Evolutionary conservation across 208 protist species (phyloP), one percentile per base, ranked within the genome.

Genomic region (Leishmania turanica): DNA sequence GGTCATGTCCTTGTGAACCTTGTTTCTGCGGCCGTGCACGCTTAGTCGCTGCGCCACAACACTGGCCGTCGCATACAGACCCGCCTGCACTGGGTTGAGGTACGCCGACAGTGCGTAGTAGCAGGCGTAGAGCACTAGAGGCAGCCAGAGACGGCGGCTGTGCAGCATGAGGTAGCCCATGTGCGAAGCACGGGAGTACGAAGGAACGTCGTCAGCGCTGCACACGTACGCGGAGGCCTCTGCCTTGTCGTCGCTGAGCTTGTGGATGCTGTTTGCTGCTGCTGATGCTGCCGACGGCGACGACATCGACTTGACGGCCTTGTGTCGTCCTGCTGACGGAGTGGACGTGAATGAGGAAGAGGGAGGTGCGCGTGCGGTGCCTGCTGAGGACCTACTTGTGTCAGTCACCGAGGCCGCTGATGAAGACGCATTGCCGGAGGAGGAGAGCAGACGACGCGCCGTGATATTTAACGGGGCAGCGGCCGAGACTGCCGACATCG

Each of bases 81-180:
- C 91, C 15, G 88, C 54, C 65, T 85, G 78, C n/a, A 89, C 31
- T 9, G 83, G 70, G 0, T 71, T 77, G 27, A 88, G 54, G 65
- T 85, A 71, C 4, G 90, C 81, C 13, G 81, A 58, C 13, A 87
- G 47, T 47, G 81, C 75, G 66, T 81, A 81, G 83, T 91, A 90
- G 45, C 81, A 81, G 19, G 77, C 76, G 62, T 84, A 84, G 73
- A 96, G 81, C 42, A 94, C 49, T 56, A 87, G 74, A 60, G 92
- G 90, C 19, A 96, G 76, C 88, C 90, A 93, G 51, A 94, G n/a
- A 0, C 92, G 90, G 9, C 92, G 90, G 53, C 89, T 85, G 84
- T 96, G 92, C 49, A 94, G 66, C 54, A 87, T 42, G 24, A 94
- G 82, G 81, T 93, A 96, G 45, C 81, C 86, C 60, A 76, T 91